These are phyloP conservation scores for Ogataea ganodermae DNA, from an alignment of 805 yeast genomes.

Conservation along the genomic window DNA sequence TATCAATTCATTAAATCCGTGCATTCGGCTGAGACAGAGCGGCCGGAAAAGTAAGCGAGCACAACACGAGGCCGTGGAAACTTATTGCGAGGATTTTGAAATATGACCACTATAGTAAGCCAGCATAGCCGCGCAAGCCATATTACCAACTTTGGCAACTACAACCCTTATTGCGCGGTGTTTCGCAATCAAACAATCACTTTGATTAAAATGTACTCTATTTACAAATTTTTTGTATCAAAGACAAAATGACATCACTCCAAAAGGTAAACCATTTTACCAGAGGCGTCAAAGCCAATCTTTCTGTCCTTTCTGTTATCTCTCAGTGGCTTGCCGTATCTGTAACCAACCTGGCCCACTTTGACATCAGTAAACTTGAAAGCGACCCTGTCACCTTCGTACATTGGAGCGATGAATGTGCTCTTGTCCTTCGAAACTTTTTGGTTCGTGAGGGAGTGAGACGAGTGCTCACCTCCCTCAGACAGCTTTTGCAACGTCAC, in stretches of 20 bases:
- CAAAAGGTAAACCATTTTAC: conserved; percentile 47
- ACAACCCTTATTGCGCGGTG: not conserved
- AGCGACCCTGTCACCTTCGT: conserved; percentile 67
- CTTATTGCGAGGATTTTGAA: not conserved
- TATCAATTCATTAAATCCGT: not conserved
- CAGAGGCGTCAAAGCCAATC: conserved; percentile 67
- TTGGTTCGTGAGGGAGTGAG: conserved; percentile 31
- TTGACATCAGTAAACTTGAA: conserved; percentile 77
- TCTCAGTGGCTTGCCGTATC: conserved; percentile 89
- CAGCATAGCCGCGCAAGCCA: not conserved
- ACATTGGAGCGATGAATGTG: conserved; percentile 56
- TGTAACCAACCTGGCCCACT: conserved; percentile 84
- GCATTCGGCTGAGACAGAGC: not conserved
- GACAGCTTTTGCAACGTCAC: conserved; percentile 71
- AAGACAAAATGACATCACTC: conserved; percentile 18
- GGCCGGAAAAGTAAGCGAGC: conserved; percentile 3
- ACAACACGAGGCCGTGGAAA: not conserved
- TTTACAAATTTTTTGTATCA: conserved; percentile 3
- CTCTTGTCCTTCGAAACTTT: conserved; percentile 30
- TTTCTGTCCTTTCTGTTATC: conserved; percentile 86
- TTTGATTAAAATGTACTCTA: conserved; percentile 3
- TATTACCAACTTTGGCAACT: not conserved
- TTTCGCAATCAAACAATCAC: not conserved
- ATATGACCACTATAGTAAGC: not conserved
- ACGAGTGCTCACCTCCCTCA: conserved; percentile 54